Percentiles rank a stretch among this genome's conserved stretches.
Conservation (phyloP, 208 protist genomes). For the Crithidia acanthocephali region DNA sequence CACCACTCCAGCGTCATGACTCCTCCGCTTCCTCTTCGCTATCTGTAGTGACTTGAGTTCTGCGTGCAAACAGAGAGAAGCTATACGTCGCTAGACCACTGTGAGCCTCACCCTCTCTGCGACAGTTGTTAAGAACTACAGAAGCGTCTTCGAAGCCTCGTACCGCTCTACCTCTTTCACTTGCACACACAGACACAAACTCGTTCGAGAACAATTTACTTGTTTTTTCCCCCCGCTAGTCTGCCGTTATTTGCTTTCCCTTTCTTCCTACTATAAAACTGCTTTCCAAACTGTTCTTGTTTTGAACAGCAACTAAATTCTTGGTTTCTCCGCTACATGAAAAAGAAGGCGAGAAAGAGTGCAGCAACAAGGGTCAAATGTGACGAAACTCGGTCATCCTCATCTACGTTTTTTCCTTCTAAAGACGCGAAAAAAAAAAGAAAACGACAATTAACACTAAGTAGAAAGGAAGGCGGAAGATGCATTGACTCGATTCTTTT, state of each 20-base stretch:
- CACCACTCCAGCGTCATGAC: not conserved
- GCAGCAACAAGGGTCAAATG: not conserved
- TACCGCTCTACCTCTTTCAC: constrained; percentile 17
- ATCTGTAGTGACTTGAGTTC: not conserved
- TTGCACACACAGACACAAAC: not conserved
- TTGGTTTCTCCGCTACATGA: constrained; percentile 1
- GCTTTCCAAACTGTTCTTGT: not conserved
- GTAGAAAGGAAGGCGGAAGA: too few relatives aligned
- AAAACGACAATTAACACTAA: too few relatives aligned
- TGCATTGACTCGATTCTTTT: too few relatives aligned
- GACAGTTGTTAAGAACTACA: not conserved
- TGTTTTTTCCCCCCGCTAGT: not conserved
- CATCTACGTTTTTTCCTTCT: too few relatives aligned
- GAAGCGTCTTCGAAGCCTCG: constrained; percentile 11
- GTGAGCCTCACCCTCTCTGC: not conserved
- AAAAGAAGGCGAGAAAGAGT: not conserved
- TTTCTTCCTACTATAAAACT: not conserved
- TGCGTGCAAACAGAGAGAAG: not conserved
- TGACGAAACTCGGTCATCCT: not conserved
- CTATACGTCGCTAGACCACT: not conserved
- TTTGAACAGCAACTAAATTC: not conserved
- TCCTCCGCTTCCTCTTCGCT: not conserved
- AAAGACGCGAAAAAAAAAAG: too few relatives aligned
- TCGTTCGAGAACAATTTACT: too few relatives aligned
- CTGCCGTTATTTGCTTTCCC: not conserved